These are phyloP conservation scores for Globisporangium iwayamae DNA, from an alignment of 352 stramenopile genomes.

Conservation along the genomic window DNA sequence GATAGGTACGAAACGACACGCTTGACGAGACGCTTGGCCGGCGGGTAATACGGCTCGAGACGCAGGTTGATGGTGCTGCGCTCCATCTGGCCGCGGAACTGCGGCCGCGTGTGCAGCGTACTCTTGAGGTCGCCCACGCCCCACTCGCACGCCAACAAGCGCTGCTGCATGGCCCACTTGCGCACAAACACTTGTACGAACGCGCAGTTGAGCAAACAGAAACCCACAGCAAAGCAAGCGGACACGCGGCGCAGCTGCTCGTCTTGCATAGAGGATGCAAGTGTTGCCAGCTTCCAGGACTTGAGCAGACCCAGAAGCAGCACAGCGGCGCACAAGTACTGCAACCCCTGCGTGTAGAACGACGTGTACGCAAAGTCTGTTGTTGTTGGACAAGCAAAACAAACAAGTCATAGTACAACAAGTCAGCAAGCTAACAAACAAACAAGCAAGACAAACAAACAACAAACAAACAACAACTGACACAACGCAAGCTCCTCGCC, in stretches of 20 bases:
- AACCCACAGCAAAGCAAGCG: conserved; percentile 21
- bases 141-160: conserved; percentile 40
- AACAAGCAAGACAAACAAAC: neutral
- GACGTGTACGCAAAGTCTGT: conserved; percentile 49
- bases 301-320: conserved; percentile 30
- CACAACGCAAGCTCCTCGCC: conserved; percentile 75
- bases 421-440: neutral
- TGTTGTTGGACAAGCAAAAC: neutral
- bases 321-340: conserved; percentile 28
- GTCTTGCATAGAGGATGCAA: conserved; percentile 1
- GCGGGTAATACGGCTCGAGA: conserved; percentile 44
- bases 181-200: conserved; percentile 50
- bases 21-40: conserved; percentile 27
- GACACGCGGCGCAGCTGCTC: neutral
- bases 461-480: conserved; percentile 26
- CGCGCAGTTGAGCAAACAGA: conserved; percentile 45
- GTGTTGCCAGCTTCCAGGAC: neutral
- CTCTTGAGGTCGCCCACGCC: conserved; percentile 33
- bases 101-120: conserved; percentile 27
- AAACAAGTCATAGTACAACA: conserved; percentile 8
- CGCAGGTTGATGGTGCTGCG: conserved; percentile 54
- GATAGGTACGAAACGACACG: conserved; percentile 23
- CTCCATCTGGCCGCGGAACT: conserved; percentile 51
- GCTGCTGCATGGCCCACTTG: conserved; percentile 59
- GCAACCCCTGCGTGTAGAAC: conserved; percentile 46